Conservation (phyloP, 2,329 filamentous ascomycete genomes). For the Sporothrix schenckii region DNA sequence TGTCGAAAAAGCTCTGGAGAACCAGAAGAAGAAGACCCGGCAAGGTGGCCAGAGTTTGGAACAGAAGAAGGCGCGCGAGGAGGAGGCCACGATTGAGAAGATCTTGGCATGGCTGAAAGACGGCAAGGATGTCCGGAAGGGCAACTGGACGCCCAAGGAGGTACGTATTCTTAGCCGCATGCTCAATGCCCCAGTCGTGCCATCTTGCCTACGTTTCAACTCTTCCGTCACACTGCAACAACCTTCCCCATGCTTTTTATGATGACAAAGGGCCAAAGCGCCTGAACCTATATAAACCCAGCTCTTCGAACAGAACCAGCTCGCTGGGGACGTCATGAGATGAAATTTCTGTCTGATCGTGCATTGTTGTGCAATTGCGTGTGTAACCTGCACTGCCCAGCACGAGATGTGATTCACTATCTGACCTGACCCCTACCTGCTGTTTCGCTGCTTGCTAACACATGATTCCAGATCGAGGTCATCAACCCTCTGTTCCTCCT, state of each 20-base stretch:
- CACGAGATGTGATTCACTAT: slow-evolving; percentile 3
- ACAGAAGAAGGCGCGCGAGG: slow-evolving; percentile 95
- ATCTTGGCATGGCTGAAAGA: slow-evolving; percentile 79
- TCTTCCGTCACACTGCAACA: not conserved
- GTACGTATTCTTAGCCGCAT: slow-evolving; percentile 57
- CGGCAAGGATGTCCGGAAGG: slow-evolving; percentile 92
- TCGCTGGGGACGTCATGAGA: slow-evolving; percentile 70
- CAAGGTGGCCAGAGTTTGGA: slow-evolving; percentile 93
- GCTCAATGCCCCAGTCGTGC: not conserved
- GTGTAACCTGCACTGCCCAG: not conserved
- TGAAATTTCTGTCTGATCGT: slow-evolving; percentile 70
- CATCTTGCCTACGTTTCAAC: not conserved
- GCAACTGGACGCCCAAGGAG: slow-evolving; percentile 90
- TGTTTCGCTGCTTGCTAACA: not conserved
- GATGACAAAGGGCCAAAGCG: slow-evolving; percentile 98
- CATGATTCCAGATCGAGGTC: slow-evolving; percentile 75
- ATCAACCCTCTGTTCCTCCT: slow-evolving; percentile 97
- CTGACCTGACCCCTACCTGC: not conserved
- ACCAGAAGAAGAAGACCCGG: slow-evolving; percentile 89
- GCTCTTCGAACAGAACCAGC: slow-evolving; percentile 91
- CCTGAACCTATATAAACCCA: slow-evolving; percentile 93
- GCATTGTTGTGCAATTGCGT: slow-evolving; percentile 8
- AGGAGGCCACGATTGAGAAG: slow-evolving; percentile 91
- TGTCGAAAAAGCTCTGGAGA: slow-evolving; percentile 90
- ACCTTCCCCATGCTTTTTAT: slow-evolving; percentile 54